Percentiles rank a stretch among this genome's conserved stretches.
phyloP scores from a whole-genome alignment of 1,284 basidiomycete genomes.

The Phenoliferia sp. region DNA sequence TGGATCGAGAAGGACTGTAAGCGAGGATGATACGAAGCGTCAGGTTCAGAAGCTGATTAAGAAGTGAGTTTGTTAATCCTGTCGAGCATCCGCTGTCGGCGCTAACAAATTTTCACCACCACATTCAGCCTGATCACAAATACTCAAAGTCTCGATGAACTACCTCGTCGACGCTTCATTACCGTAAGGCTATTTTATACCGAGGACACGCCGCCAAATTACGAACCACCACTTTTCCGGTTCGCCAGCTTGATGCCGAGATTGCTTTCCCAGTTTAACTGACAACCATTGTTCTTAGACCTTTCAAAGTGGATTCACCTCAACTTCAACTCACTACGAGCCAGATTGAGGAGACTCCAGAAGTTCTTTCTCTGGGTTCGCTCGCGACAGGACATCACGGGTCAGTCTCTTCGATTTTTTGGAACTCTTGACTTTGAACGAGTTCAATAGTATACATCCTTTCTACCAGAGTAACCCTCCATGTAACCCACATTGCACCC shows the following conservation, averaged over 20 bases:
- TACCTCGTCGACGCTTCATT: constrained; percentile 69
- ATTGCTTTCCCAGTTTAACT: background rate
- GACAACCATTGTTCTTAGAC: constrained; percentile 1
- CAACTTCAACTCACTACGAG: constrained; percentile 16
- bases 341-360: constrained; percentile 13
- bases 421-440: no score
- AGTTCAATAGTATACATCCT: no score
- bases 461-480: constrained; percentile 8
- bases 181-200: constrained; percentile 79
- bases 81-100: background rate
- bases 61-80: constrained; percentile 13
- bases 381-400: constrained; percentile 25
- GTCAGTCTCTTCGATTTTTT: background rate
- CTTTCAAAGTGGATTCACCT: constrained; percentile 1
- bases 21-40: background rate
- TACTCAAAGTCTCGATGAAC: constrained; percentile 66
- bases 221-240: constrained; percentile 29
- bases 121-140: constrained; percentile 66
- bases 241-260: no score
- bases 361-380: constrained; percentile 14
- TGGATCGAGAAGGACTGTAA: background rate
- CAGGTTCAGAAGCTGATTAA: constrained; percentile 20
- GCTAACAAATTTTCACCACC: no score
- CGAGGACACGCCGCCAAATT: constrained; percentile 57
- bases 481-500: constrained; percentile 24